Evolutionary conservation across 75 land plant species (phyloP).

Genomic region (Isoetes taiwanensis): DNA sequence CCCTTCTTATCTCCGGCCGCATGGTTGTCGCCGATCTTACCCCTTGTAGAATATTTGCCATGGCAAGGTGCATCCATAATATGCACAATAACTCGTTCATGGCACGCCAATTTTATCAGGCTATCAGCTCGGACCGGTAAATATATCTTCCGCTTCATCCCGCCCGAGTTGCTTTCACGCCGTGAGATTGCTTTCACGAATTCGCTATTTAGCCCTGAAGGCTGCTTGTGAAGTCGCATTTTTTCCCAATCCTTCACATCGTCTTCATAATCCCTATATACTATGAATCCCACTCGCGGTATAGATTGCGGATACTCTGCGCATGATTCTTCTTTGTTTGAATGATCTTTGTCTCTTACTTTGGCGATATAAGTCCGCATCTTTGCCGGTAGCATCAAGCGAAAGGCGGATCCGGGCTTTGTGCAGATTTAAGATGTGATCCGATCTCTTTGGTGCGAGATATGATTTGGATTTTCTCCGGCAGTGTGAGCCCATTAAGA

Average conservation of each 20-base stretch:
- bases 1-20: conserved; percentile 7
- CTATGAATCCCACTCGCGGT: conserved; percentile 14
- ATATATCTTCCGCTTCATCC: conserved; percentile 17
- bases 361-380: conserved; percentile 3
- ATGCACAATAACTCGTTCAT: conserved; percentile 10
- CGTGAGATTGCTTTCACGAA: conserved; percentile 2
- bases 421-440: neutral
- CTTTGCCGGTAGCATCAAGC: conserved; percentile 12
- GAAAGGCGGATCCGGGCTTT: conserved; percentile 16
- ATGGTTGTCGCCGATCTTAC: conserved; percentile 8
- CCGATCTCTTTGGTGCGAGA: conserved; percentile 11
- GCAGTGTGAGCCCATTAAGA: no score
- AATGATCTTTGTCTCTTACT: neutral
- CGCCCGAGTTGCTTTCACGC: conserved; percentile 10
- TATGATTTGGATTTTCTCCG: no score
- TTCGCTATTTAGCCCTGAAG: conserved; percentile 6
- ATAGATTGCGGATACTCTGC: conserved; percentile 8
- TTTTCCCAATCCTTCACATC: neutral
- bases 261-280: conserved; percentile 13
- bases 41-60: conserved; percentile 3
- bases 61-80: conserved; percentile 20
- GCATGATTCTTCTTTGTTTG: neutral
- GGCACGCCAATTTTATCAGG: conserved; percentile 6
- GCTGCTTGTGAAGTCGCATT: conserved; percentile 10
- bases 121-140: conserved; percentile 8